These are phyloP conservation scores for Daedaleopsis sinensis DNA, from an alignment of 768 basidiomycete genomes.

Conservation along the genomic window DNA sequence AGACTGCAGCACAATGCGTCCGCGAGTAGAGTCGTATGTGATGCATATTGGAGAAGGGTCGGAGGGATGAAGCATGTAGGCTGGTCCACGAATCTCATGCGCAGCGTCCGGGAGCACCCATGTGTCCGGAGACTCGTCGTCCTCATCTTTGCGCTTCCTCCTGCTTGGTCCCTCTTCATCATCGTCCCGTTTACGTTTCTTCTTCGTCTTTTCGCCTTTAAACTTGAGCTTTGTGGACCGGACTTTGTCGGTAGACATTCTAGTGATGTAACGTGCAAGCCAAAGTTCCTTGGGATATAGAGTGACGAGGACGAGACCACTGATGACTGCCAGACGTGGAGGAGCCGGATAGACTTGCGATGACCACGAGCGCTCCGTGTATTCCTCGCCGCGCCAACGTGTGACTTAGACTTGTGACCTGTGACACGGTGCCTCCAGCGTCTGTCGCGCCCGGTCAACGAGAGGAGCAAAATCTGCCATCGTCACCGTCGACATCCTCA, in stretches of 20 bases:
- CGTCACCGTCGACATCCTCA: slow-evolving; percentile 50
- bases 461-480: slow-evolving; percentile 21
- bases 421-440: slow-evolving; percentile 23
- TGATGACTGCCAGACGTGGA: no score
- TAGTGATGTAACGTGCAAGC: not conserved
- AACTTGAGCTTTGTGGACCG: slow-evolving; percentile 82
- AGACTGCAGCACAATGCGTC: slow-evolving; percentile 65
- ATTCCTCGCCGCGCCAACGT: slow-evolving; percentile 1
- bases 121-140: slow-evolving; percentile 69
- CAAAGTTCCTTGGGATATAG: not conserved
- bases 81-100: slow-evolving; percentile 83
- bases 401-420: slow-evolving; percentile 3
- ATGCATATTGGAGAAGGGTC: slow-evolving; percentile 77
- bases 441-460: slow-evolving; percentile 1
- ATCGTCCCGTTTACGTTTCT: slow-evolving; percentile 74
- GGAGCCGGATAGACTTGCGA: not conserved
- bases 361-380: not conserved
- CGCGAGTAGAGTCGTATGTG: slow-evolving; percentile 78
- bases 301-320: no score
- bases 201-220: slow-evolving; percentile 85
- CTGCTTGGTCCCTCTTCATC: slow-evolving; percentile 49
- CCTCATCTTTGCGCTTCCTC: slow-evolving; percentile 53
- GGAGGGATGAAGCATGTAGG: slow-evolving; percentile 82
- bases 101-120: slow-evolving; percentile 80
- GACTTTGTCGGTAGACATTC: slow-evolving; percentile 48